Conservation (phyloP, 2,329 filamentous ascomycete genomes). For the Curvularia sp. region DNA sequence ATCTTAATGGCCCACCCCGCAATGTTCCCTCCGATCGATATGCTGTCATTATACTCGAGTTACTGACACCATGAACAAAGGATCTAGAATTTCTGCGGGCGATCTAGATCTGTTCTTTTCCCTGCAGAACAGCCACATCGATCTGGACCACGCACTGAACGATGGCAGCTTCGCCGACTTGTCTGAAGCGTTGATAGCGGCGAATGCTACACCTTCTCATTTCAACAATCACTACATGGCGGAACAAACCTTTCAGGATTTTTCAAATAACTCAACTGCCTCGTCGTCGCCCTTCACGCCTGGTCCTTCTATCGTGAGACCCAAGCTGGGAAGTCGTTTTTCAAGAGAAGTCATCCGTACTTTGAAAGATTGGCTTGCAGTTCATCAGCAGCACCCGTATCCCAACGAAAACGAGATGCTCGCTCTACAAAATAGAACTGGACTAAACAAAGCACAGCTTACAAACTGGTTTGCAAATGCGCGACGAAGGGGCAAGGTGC, state of each 20-base stretch:
- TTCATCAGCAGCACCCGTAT: slow-evolving; percentile 35
- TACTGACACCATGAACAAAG: slow-evolving; percentile 3
- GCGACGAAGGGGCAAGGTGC: slow-evolving; percentile 34
- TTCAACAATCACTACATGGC: slow-evolving; percentile 14
- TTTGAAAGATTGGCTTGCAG: slow-evolving; percentile 35
- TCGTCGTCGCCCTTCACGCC: slow-evolving; percentile 21
- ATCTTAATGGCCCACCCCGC: slow-evolving; percentile 5
- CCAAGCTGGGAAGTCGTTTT: slow-evolving; percentile 34
- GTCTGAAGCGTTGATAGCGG: slow-evolving; percentile 10
- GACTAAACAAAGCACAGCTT: slow-evolving; percentile 36
- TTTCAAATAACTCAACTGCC: slow-evolving; percentile 25
- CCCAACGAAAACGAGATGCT: slow-evolving; percentile 32
- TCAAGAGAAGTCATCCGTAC: slow-evolving; percentile 34
- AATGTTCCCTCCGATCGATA: neutral
- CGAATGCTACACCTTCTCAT: slow-evolving; percentile 1
- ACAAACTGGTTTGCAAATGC: slow-evolving; percentile 43
- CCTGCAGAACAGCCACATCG: slow-evolving; percentile 2
- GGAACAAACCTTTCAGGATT: slow-evolving; percentile 1
- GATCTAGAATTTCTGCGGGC: neutral
- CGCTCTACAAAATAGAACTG: slow-evolving; percentile 29
- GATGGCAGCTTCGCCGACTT: slow-evolving; percentile 14
- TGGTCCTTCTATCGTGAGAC: slow-evolving; percentile 15
- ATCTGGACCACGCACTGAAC: slow-evolving; percentile 1
- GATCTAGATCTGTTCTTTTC: neutral
- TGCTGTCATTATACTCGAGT: neutral